Conservation (phyloP, 2,329 filamentous ascomycete species). For the Grosmannia clavigera region DNA sequence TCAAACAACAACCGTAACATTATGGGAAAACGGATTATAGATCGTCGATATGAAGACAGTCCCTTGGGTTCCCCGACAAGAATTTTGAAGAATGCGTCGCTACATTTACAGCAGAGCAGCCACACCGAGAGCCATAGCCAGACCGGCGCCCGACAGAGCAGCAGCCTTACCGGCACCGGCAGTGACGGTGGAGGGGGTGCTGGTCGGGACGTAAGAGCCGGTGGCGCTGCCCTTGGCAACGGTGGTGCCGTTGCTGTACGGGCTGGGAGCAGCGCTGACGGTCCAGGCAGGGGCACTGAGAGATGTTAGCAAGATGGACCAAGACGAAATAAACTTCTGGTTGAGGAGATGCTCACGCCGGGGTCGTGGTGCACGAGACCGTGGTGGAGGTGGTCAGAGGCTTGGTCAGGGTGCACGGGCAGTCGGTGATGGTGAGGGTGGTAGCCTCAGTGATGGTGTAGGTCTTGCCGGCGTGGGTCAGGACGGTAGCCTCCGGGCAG, state of each 20-base stretch:
- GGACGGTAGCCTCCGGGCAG: conserved; percentile 55
- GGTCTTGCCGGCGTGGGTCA: conserved; percentile 52
- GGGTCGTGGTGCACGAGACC: conserved; percentile 38
- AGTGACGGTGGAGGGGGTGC: conserved; percentile 33
- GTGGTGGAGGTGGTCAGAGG: conserved; percentile 40
- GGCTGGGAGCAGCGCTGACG: not conserved
- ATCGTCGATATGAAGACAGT: not conserved
- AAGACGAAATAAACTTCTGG: no score
- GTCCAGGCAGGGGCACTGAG: not conserved
- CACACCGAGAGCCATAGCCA: conserved; percentile 48
- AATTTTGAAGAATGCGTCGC: conserved; percentile 3
- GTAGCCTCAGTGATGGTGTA: conserved; percentile 59
- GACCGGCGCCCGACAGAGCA: conserved; percentile 43
- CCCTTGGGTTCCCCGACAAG: conserved; percentile 4
- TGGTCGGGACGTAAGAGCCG: conserved; percentile 23
- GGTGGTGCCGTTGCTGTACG: conserved; percentile 26
- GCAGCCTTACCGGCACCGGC: conserved; percentile 44
- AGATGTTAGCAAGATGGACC: not conserved
- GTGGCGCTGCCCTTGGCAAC: conserved; percentile 10
- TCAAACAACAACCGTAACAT: not conserved
- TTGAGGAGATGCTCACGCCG: conserved; percentile 11
- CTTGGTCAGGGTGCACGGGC: conserved; percentile 53
- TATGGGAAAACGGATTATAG: not conserved
- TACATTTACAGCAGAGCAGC: conserved; percentile 46
- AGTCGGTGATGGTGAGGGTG: conserved; percentile 52